Evolutionary conservation across 371 early-diverging fungal species (phyloP).

Genomic region (Mortierella sp.): DNA sequence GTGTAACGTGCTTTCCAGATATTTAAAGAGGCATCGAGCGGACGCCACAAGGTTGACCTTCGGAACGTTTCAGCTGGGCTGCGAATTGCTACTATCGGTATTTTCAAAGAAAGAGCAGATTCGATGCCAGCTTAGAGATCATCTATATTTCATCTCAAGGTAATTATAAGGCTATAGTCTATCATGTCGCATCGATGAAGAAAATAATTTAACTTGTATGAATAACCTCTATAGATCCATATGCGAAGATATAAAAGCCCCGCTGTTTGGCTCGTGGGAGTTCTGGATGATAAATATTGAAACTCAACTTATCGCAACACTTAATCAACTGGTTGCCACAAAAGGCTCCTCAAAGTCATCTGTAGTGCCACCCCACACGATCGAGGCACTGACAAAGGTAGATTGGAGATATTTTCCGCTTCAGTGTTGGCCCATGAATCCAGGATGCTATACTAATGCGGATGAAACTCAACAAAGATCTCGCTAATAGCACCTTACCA

Average conservation of each 20-base stretch:
- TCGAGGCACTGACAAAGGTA: conserved; percentile 44
- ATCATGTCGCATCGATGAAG: not conserved
- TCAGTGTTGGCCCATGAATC: not conserved
- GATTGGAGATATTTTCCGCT: not conserved
- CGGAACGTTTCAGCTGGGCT: conserved; percentile 32
- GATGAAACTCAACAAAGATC: conserved; percentile 12
- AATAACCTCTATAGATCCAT: not conserved
- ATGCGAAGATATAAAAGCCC: conserved; percentile 19
- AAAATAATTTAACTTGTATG: not conserved
- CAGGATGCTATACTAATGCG: not conserved
- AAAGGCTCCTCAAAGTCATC: conserved; percentile 5
- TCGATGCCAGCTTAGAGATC: conserved; percentile 24
- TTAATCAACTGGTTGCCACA: conserved; percentile 44
- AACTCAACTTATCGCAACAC: conserved; percentile 26
- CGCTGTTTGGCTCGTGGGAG: conserved; percentile 45
- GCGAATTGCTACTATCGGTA: conserved; percentile 42
- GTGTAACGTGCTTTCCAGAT: conserved; percentile 24
- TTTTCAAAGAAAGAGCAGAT: conserved; percentile 30
- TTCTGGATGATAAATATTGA: conserved; percentile 45
- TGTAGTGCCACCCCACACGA: conserved; percentile 13
- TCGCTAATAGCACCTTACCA: conserved; percentile 50
- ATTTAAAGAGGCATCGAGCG: conserved; percentile 23
- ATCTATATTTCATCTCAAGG: conserved; percentile 32
- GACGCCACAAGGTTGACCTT: conserved; percentile 32
- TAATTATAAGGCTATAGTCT: not conserved